Conservation (phyloP, 306 rosid genomes). For the Rosa persica region DNA sequence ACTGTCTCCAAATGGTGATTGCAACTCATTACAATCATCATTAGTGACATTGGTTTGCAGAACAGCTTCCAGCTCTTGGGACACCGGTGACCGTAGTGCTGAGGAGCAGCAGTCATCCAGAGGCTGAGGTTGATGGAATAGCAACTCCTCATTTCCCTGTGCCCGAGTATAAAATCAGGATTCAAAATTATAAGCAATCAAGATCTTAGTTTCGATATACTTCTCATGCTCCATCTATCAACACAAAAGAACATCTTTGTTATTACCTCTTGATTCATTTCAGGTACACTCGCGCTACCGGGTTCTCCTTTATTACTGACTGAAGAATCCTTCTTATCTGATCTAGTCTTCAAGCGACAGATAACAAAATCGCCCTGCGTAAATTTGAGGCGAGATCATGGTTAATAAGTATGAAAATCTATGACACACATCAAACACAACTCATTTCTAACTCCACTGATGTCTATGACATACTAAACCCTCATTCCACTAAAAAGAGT, state of each 20-base stretch:
- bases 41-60: conserved; percentile 3
- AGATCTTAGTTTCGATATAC: background rate
- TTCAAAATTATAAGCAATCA: conserved; percentile 9
- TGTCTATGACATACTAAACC: background rate
- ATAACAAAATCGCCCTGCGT: too few species aligned
- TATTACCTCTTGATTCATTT: conserved; percentile 5
- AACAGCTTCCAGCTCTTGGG: conserved; percentile 15
- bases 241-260: background rate
- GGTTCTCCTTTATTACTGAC: too few species aligned
- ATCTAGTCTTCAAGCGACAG: too few species aligned
- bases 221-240: background rate
- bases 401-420: too few species aligned
- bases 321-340: too few species aligned
- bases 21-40: conserved; percentile 1
- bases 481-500: background rate
- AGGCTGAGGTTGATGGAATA: background rate
- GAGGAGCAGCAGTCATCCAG: background rate
- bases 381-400: too few species aligned
- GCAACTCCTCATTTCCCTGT: background rate
- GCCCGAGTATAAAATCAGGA: background rate
- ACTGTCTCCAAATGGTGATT: background rate
- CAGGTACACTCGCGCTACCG: background rate
- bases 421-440: too few species aligned
- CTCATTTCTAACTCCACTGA: background rate
- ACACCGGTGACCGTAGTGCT: background rate